Conservation (phyloP, 805 yeast genomes). For the Teunomyces stri region DNA sequence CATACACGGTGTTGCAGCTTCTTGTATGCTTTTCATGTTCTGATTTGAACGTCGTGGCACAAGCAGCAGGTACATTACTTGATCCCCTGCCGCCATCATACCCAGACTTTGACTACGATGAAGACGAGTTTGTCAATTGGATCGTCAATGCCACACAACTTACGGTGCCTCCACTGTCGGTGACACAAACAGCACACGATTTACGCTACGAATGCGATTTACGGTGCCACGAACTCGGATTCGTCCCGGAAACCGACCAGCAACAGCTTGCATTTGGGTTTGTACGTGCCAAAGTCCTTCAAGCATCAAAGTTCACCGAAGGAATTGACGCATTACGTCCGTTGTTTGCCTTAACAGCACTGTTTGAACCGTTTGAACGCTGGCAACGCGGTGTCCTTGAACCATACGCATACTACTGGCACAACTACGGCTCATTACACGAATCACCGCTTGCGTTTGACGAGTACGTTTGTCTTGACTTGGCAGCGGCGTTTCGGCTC, state of each 20-base stretch:
- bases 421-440: constrained; percentile 18
- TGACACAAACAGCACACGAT: background rate
- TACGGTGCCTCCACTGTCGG: background rate
- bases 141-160: background rate
- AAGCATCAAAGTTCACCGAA: constrained; percentile 14
- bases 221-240: constrained; percentile 2
- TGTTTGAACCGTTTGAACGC: constrained; percentile 15
- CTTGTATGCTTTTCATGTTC: background rate
- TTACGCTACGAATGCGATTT: background rate
- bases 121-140: constrained; percentile 2
- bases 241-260: constrained; percentile 24
- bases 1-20: background rate
- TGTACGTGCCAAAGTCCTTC: constrained; percentile 3
- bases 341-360: constrained; percentile 12
- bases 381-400: constrained; percentile 29
- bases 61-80: no score
- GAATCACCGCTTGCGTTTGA: constrained; percentile 9
- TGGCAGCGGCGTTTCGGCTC: constrained; percentile 17
- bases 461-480: constrained; percentile 12
- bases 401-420: constrained; percentile 32
- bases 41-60: background rate
- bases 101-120: background rate
- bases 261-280: constrained; percentile 3
- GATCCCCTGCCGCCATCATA: background rate
- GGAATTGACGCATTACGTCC: constrained; percentile 16